Evolutionary conservation across 495 filamentous ascomycete species (phyloP).

Genomic region (Aspergillus baeticus): DNA sequence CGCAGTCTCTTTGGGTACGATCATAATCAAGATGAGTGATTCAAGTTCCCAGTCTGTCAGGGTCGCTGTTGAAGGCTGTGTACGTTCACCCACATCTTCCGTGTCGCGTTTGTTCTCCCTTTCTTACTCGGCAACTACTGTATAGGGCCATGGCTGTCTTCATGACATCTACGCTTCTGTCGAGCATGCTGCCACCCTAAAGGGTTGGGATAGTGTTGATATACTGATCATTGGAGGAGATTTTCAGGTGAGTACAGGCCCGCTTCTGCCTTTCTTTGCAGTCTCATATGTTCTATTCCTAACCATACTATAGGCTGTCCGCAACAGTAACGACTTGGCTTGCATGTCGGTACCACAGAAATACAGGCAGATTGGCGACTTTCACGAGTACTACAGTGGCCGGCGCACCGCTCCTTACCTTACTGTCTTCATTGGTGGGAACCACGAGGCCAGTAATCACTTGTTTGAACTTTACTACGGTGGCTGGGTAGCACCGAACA

Average conservation of each 20-base stretch:
- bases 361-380: conserved; percentile 82
- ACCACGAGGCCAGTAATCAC: conserved; percentile 89
- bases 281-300: background rate
- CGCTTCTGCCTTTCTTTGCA: background rate
- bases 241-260: conserved; percentile 62
- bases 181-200: conserved; percentile 55
- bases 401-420: conserved; percentile 73
- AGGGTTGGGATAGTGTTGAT: conserved; percentile 76
- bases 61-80: conserved; percentile 77
- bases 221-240: conserved; percentile 87
- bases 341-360: conserved; percentile 84
- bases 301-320: conserved; percentile 61
- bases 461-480: conserved; percentile 92
- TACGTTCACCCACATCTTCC: conserved; percentile 41
- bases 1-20: background rate
- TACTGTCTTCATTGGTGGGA: conserved; percentile 90
- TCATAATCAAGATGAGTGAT: conserved; percentile 10
- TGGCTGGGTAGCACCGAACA: conserved; percentile 94
- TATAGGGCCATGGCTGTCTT: conserved; percentile 84
- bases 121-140: conserved; percentile 16
- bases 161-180: conserved; percentile 85
- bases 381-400: conserved; percentile 90
- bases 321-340: conserved; percentile 82
- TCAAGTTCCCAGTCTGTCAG: conserved; percentile 32
- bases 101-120: background rate